Percentiles rank a stretch among this genome's conserved stretches.
These are phyloP conservation scores for Neospora caninum DNA, from an alignment of 169 alveolate genomes.

Conservation along the genomic window DNA sequence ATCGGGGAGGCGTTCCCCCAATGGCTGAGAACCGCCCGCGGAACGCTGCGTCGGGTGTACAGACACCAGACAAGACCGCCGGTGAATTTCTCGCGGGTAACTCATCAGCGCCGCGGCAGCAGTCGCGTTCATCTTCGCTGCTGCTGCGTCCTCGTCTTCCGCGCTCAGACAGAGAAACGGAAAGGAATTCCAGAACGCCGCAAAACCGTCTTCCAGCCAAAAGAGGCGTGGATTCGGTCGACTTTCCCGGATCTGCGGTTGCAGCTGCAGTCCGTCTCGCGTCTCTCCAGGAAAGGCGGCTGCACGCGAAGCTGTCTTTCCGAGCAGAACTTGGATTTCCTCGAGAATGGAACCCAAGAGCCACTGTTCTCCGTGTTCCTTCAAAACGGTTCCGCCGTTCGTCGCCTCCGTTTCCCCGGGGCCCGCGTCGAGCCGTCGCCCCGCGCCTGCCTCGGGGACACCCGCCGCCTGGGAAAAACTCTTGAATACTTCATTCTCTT, in stretches of 20 bases:
- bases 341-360: background rate
- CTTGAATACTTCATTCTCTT: background rate
- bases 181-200: background rate
- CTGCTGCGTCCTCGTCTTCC: constrained; percentile 51
- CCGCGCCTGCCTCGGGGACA: background rate
- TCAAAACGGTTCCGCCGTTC: background rate
- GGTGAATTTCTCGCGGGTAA: constrained; percentile 36
- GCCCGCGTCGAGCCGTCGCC: background rate
- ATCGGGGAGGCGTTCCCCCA: constrained; percentile 14
- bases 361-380: background rate
- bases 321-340: background rate
- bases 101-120: constrained; percentile 66
- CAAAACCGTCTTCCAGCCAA: constrained; percentile 8
- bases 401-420: background rate
- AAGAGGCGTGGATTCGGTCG: constrained; percentile 15
- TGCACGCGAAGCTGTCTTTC: background rate
- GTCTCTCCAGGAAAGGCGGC: background rate
- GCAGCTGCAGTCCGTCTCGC: constrained; percentile 23
- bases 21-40: background rate
- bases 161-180: constrained; percentile 50
- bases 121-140: constrained; percentile 41
- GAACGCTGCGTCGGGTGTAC: background rate
- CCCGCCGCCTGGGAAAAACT: background rate
- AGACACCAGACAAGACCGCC: background rate
- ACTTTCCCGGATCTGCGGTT: background rate